These are phyloP conservation scores for Metschnikowia noctiluminum DNA, from an alignment of 805 yeast species.

Conservation along the genomic window DNA sequence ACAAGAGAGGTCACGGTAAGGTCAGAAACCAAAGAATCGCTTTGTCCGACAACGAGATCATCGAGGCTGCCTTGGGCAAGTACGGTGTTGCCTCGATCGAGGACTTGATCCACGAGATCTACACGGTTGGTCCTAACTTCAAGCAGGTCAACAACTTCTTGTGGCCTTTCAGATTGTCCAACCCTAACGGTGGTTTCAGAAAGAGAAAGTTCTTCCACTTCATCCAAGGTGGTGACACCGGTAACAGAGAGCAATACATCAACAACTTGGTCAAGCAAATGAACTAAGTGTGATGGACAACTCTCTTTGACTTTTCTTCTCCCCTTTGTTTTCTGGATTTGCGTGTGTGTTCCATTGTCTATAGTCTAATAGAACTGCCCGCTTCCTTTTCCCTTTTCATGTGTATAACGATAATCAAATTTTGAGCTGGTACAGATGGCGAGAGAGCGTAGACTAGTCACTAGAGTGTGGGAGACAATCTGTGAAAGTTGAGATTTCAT, in stretches of 20 bases:
- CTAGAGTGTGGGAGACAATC: too few species aligned
- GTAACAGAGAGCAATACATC: constrained; percentile 96
- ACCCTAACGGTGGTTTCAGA: constrained; percentile 98
- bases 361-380: constrained; percentile 13
- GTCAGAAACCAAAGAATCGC: constrained; percentile 93
- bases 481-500: too few species aligned
- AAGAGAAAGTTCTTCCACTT: constrained; percentile 96
- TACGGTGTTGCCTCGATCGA: constrained; percentile 90
- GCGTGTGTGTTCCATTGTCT: constrained; percentile 1
- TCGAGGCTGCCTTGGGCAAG: constrained; percentile 86
- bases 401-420: constrained; percentile 4
- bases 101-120: constrained; percentile 94
- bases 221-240: constrained; percentile 97
- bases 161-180: constrained; percentile 96
- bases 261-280: constrained; percentile 90
- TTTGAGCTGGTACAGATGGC: neutral
- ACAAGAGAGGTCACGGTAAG: constrained; percentile 99
- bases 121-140: constrained; percentile 97
- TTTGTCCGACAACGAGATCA: constrained; percentile 80
- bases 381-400: neutral
- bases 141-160: constrained; percentile 97
- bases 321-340: constrained; percentile 6
- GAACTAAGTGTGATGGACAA: constrained; percentile 55
- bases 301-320: neutral
- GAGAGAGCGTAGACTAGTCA: too few species aligned